phyloP scores from a whole-genome alignment of 345 rosid species.

The Luvunga scandens region DNA sequence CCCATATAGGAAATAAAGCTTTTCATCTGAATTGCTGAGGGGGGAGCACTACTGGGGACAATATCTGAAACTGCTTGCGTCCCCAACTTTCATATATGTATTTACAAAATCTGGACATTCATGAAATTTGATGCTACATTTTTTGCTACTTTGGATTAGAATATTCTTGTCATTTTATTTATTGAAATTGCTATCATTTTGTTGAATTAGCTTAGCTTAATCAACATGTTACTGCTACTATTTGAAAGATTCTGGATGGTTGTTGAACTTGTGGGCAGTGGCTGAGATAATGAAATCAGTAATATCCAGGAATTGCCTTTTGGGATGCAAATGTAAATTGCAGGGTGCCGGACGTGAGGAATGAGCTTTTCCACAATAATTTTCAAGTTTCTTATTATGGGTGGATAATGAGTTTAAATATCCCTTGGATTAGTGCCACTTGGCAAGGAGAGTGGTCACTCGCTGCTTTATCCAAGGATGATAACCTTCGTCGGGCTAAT shows the following conservation, averaged over 20 bases:
- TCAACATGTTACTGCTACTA: not conserved
- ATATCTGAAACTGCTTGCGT: conserved; percentile 2
- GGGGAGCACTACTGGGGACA: conserved; percentile 8
- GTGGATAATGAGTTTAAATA: conserved; percentile 10
- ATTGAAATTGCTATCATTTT: not conserved
- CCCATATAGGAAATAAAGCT: conserved; percentile 7
- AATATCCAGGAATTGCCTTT: conserved; percentile 8
- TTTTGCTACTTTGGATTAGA: not conserved
- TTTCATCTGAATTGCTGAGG: not conserved
- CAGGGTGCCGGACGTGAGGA: conserved; percentile 8
- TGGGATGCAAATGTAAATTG: not conserved
- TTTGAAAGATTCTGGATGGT: not conserved
- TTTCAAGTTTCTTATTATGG: conserved; percentile 13
- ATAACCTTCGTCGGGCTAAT: conserved; percentile 53
- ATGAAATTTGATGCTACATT: not conserved
- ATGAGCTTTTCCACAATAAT: conserved; percentile 24
- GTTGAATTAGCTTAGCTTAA: not conserved
- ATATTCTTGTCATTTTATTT: not conserved
- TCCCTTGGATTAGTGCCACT: conserved; percentile 28
- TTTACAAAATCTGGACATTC: conserved; percentile 9
- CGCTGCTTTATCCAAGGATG: conserved; percentile 64
- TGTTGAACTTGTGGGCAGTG: not conserved
- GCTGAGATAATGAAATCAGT: conserved; percentile 7
- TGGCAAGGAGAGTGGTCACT: conserved; percentile 50
- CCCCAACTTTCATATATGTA: conserved; percentile 18